These are phyloP conservation scores for Esteya vermicola DNA, from an alignment of 2,329 filamentous ascomycete species.

Conservation along the genomic window DNA sequence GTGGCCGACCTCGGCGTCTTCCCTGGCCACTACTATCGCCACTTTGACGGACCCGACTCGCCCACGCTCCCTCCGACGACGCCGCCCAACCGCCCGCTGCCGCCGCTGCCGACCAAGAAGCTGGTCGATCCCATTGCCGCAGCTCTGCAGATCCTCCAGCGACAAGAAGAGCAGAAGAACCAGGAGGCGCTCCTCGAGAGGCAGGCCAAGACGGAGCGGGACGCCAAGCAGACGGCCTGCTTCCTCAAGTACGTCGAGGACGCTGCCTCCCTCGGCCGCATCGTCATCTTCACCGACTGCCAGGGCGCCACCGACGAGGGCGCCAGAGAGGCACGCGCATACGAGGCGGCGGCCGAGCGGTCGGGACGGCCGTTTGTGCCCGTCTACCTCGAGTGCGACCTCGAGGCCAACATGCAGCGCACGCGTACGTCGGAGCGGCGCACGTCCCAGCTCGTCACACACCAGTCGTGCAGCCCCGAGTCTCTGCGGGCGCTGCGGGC, in stretches of 20 bases:
- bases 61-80: no score
- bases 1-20: no score
- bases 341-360: constrained; percentile 12
- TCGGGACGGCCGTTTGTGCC: constrained; percentile 15
- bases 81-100: no score
- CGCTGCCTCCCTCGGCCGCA: constrained; percentile 9
- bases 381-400: constrained; percentile 13
- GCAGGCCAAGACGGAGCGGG: no score
- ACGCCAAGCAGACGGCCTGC: constrained; percentile 10
- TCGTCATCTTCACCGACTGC: constrained; percentile 17
- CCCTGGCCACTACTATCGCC: no score
- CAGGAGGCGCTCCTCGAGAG: no score
- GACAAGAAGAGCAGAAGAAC: no score
- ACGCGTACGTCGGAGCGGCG: constrained; percentile 11
- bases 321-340: constrained; percentile 11
- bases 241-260: constrained; percentile 13
- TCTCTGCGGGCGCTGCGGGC: constrained; percentile 5
- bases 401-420: constrained; percentile 13
- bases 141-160: no score
- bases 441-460: constrained; percentile 5
- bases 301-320: constrained; percentile 14
- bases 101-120: no score
- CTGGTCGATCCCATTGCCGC: no score
- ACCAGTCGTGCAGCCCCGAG: background rate
- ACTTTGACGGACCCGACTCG: no score